Conservation (phyloP, 345 rosid species). For the Gossypium arboreum region DNA sequence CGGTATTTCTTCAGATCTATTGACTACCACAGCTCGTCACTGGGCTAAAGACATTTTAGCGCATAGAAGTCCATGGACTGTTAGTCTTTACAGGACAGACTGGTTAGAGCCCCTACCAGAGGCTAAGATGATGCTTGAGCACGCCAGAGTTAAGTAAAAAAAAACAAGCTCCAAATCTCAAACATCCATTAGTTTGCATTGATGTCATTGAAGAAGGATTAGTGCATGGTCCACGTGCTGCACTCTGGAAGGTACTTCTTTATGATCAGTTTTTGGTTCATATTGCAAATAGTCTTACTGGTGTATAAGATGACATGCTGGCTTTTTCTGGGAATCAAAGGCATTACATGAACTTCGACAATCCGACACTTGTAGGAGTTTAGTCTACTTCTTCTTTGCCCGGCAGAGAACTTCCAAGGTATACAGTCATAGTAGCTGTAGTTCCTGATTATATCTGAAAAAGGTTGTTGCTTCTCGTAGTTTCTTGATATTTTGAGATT, state of each 20-base stretch:
- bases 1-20: background rate
- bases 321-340: background rate
- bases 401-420: slow-evolving; percentile 8
- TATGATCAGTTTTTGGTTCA: background rate
- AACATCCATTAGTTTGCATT: slow-evolving; percentile 13
- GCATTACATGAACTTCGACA: slow-evolving; percentile 1
- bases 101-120: slow-evolving; percentile 3
- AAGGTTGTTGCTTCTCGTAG: background rate
- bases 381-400: slow-evolving; percentile 6
- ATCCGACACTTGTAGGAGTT: slow-evolving; percentile 14
- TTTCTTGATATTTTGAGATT: background rate
- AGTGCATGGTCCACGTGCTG: background rate
- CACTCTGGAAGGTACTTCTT: slow-evolving; percentile 9
- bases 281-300: background rate
- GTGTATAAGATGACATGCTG: background rate
- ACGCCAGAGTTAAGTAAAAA: slow-evolving; percentile 1
- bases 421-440: background rate
- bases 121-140: slow-evolving; percentile 6
- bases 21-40: background rate
- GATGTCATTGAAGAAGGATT: slow-evolving; percentile 14
- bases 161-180: slow-evolving; percentile 8
- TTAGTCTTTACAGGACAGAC: slow-evolving; percentile 6
- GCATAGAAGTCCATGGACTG: background rate
- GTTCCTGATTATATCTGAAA: too few relatives aligned
- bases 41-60: slow-evolving; percentile 6